A percentile compares a stretch with the other conserved stretches of the same genome.
phyloP scores from a whole-genome alignment of 768 basidiomycete species.

The Exidia glandulosa region DNA sequence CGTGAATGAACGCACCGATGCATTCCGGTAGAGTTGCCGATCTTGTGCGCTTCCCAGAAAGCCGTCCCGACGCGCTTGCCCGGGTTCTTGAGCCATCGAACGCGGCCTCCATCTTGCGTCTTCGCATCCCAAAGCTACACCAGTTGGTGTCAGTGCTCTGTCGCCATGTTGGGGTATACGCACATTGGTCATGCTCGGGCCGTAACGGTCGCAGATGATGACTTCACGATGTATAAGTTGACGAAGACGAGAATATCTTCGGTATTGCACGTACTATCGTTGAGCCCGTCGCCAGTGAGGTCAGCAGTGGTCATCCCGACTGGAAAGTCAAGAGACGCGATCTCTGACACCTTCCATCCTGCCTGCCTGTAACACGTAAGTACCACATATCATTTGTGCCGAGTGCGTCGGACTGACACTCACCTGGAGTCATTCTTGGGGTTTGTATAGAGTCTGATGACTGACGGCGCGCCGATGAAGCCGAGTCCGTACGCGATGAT shows the following conservation, averaged over 20 bases:
- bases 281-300: conserved; percentile 10
- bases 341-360: background rate
- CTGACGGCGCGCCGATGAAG: background rate
- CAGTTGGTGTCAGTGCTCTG: background rate
- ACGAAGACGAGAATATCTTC: too few relatives aligned
- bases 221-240: too few relatives aligned
- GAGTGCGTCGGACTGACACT: background rate
- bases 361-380: background rate
- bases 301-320: conserved; percentile 11
- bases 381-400: background rate
- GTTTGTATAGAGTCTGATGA: conserved; percentile 7
- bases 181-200: background rate
- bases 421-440: background rate
- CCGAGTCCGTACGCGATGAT: conserved; percentile 14
- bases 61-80: background rate
- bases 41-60: conserved; percentile 5
- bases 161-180: background rate
- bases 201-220: background rate
- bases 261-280: too few relatives aligned
- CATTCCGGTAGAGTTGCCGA: conserved; percentile 12
- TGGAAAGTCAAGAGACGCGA: conserved; percentile 11
- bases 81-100: background rate
- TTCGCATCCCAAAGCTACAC: background rate
- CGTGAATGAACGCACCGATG: conserved; percentile 4
- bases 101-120: background rate